These are phyloP conservation scores for Lentinus polychrous DNA, from an alignment of 1,284 basidiomycete genomes.

Conservation along the genomic window DNA sequence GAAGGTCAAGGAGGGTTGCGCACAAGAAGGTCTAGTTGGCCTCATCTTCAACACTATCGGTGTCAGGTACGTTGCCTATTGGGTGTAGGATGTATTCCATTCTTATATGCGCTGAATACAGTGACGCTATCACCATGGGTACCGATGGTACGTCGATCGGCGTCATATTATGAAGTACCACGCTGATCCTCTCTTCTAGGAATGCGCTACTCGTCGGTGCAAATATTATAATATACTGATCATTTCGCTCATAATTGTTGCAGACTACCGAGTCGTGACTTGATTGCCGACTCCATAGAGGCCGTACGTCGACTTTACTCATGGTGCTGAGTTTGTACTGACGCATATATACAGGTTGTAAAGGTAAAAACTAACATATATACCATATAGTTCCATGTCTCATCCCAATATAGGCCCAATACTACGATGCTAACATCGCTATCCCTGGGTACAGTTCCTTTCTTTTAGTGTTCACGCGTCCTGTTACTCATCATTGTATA, in stretches of 20 bases:
- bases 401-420: slow-evolving; percentile 52
- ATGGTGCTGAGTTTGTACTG: background rate
- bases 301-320: slow-evolving; percentile 41
- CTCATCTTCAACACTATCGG: slow-evolving; percentile 78
- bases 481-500: background rate
- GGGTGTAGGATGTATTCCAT: background rate
- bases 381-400: background rate
- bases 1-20: slow-evolving; percentile 71
- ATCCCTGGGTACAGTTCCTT: slow-evolving; percentile 44
- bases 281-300: slow-evolving; percentile 90
- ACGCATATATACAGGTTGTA: slow-evolving; percentile 42
- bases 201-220: slow-evolving; percentile 73
- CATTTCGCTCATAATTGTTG: slow-evolving; percentile 2
- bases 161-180: background rate
- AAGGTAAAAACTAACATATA: slow-evolving; percentile 36
- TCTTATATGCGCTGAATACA: slow-evolving; percentile 18
- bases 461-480: too few relatives aligned
- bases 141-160: slow-evolving; percentile 54
- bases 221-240: background rate
- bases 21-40: slow-evolving; percentile 69
- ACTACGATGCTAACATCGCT: slow-evolving; percentile 83
- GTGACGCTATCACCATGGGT: slow-evolving; percentile 81
- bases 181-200: slow-evolving; percentile 32
- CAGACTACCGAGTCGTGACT: slow-evolving; percentile 81
- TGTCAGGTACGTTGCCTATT: slow-evolving; percentile 47